Conservation (phyloP, 768 basidiomycete genomes). For the Mycena venus region DNA sequence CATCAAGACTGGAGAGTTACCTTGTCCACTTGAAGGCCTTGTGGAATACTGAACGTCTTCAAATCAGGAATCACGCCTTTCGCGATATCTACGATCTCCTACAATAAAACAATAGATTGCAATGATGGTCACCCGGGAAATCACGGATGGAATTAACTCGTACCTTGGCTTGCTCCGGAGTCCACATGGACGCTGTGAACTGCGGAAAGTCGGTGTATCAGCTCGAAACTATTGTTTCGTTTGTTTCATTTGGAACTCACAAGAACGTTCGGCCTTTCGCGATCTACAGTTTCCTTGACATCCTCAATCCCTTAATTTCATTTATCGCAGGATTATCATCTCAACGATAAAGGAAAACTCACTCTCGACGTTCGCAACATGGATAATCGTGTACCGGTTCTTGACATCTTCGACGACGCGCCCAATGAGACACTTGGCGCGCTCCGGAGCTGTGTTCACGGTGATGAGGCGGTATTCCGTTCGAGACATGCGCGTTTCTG, state of each 20-base stretch:
- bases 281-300: background rate
- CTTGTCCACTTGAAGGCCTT: background rate
- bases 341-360: background rate
- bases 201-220: background rate
- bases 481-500: background rate
- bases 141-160: background rate
- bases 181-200: slow-evolving; percentile 8
- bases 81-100: slow-evolving; percentile 8
- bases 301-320: background rate
- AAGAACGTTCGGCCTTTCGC: background rate
- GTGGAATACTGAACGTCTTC: background rate
- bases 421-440: background rate
- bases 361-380: slow-evolving; percentile 7
- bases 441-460: slow-evolving; percentile 1
- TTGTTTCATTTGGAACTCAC: background rate
- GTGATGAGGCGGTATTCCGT: slow-evolving; percentile 5
- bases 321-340: background rate
- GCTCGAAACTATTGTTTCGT: too few species aligned
- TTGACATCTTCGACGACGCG: background rate
- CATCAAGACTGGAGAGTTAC: background rate
- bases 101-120: background rate
- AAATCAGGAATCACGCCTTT: background rate
- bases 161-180: slow-evolving; percentile 10
- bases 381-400: background rate
- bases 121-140: too few species aligned